Percentiles rank a stretch among this genome's conserved stretches.
Conservation (phyloP, 2,329 filamentous ascomycete genomes). For the Coccinonectria pachysandricola region DNA sequence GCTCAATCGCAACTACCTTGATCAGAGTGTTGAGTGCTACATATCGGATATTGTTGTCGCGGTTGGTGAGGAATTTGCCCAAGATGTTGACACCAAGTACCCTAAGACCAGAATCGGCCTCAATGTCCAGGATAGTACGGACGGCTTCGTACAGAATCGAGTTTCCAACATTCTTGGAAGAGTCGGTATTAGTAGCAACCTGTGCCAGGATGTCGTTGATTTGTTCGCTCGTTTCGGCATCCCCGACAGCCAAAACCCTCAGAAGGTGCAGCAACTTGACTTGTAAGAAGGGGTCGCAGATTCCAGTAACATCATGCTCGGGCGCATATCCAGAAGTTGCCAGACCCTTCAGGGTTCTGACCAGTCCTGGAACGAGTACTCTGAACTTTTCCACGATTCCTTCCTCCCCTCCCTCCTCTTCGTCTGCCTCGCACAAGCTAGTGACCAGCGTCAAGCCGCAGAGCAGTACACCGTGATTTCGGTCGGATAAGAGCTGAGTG, state of each 20-base stretch:
- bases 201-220: conserved; percentile 98
- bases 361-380: conserved; percentile 71
- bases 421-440: conserved; percentile 89
- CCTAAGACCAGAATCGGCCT: conserved; percentile 87
- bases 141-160: conserved; percentile 97
- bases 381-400: conserved; percentile 86
- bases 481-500: conserved; percentile 74
- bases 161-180: conserved; percentile 96
- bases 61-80: conserved; percentile 95
- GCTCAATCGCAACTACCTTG: conserved; percentile 96
- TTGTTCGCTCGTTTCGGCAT: conserved; percentile 81
- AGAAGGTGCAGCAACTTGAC: conserved; percentile 88
- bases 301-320: conserved; percentile 95
- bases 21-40: conserved; percentile 95
- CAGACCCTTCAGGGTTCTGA: conserved; percentile 83
- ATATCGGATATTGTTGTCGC: conserved; percentile 98
- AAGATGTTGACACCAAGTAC: conserved; percentile 97
- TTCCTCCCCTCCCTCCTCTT: conserved; percentile 82
- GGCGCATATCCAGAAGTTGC: conserved; percentile 94
- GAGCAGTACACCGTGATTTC: conserved; percentile 90
- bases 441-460: conserved; percentile 86
- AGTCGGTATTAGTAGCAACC: conserved; percentile 96
- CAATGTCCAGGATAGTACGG: conserved; percentile 92
- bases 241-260: conserved; percentile 75
- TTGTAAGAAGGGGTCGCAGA: conserved; percentile 94